These are phyloP conservation scores for Angophora floribunda DNA, from an alignment of 345 rosid species.

Conservation along the genomic window DNA sequence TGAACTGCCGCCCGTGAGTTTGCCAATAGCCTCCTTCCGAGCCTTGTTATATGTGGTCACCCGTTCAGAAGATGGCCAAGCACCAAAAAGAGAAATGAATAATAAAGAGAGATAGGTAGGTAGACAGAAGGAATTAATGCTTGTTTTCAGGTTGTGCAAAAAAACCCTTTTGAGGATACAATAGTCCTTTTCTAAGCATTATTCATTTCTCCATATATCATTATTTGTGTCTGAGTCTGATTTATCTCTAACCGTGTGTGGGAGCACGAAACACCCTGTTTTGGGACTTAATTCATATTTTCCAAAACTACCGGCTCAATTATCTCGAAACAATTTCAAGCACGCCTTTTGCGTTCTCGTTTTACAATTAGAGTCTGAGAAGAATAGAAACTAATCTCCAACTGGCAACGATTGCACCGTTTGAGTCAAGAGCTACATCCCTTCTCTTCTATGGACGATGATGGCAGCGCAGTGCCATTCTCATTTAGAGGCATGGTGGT, in stretches of 20 bases:
- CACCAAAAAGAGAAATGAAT: neutral
- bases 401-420: neutral
- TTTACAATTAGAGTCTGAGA: neutral
- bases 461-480: neutral
- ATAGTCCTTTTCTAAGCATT: neutral
- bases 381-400: neutral
- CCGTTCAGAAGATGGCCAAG: neutral
- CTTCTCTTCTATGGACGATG: neutral
- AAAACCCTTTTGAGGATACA: neutral
- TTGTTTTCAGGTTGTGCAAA: neutral
- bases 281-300: neutral
- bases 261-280: neutral
- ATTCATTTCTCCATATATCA: neutral
- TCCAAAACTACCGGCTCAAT: neutral
- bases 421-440: neutral
- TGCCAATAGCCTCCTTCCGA: neutral
- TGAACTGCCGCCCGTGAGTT: neutral
- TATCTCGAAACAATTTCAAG: neutral
- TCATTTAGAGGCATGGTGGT: neutral
- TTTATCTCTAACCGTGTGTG: neutral
- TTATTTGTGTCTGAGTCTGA: neutral
- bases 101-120: neutral
- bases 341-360: neutral
- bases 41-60: neutral
- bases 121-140: neutral